Evolutionary conservation across 2,329 filamentous ascomycete genomes (phyloP).

Genomic region (Zopfia rhizophila): DNA sequence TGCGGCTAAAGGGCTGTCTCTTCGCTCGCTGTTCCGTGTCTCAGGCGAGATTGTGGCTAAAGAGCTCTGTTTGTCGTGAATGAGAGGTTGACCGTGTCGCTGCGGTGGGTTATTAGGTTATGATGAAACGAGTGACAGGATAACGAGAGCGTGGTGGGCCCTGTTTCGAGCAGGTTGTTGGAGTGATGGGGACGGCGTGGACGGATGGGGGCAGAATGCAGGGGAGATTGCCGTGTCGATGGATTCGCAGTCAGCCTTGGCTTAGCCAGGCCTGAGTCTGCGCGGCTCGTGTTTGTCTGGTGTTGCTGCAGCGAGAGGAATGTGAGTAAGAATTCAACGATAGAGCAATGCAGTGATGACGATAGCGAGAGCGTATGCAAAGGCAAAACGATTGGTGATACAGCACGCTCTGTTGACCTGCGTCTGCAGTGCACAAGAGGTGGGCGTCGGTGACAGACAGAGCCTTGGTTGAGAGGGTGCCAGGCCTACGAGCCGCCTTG

Average conservation of each 20-base stretch:
- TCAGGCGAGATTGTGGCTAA: conserved; percentile 28
- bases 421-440: neutral
- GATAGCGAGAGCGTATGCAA: conserved; percentile 8
- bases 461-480: conserved; percentile 3
- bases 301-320: conserved; percentile 1
- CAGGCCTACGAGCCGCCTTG: no score
- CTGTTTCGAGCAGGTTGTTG: conserved; percentile 29
- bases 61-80: conserved; percentile 21
- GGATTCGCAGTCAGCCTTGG: conserved; percentile 10
- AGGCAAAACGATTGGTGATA: neutral
- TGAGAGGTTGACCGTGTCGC: conserved; percentile 16
- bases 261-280: conserved; percentile 2
- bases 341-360: neutral
- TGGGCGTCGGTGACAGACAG: conserved; percentile 3
- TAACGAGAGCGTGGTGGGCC: conserved; percentile 32
- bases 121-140: conserved; percentile 47
- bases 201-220: no score
- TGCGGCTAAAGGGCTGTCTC: conserved; percentile 29
- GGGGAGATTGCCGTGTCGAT: conserved; percentile 5
- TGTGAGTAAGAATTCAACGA: conserved; percentile 19
- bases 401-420: neutral
- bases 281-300: neutral
- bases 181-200: conserved; percentile 30
- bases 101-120: conserved; percentile 15
- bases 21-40: conserved; percentile 28